phyloP scores from a whole-genome alignment of 768 basidiomycete species.

The Russula vinacea region DNA sequence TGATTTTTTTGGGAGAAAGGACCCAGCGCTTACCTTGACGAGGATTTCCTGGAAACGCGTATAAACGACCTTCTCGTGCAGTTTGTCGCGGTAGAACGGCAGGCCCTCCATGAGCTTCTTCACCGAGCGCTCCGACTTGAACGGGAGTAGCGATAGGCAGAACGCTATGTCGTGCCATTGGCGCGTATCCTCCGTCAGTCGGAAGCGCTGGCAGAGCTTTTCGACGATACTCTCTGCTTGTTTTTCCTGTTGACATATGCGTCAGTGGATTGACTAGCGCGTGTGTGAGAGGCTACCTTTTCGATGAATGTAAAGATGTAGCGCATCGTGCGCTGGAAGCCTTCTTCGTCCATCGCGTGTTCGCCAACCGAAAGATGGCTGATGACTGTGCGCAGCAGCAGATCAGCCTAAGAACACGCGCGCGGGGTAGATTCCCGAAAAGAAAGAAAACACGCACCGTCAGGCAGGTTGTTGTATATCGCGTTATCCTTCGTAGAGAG shows the following conservation, averaged over 20 bases:
- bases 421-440: neutral
- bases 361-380: conserved; percentile 89
- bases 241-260: conserved; percentile 68
- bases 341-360: conserved; percentile 89
- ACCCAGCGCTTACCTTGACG: conserved; percentile 54
- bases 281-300: conserved; percentile 53
- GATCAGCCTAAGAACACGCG: neutral
- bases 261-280: neutral
- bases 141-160: conserved; percentile 90
- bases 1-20: neutral
- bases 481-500: conserved; percentile 97
- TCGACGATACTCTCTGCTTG: conserved; percentile 98
- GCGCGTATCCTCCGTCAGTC: conserved; percentile 78
- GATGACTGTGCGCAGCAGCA: conserved; percentile 61
- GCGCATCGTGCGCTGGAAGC: conserved; percentile 87
- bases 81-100: conserved; percentile 92
- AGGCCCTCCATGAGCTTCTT: conserved; percentile 95
- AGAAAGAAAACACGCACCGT: conserved; percentile 51
- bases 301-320: conserved; percentile 98
- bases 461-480: conserved; percentile 97
- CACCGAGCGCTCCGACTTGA: conserved; percentile 94
- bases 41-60: conserved; percentile 85
- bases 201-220: conserved; percentile 95
- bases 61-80: conserved; percentile 84
- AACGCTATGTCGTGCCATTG: conserved; percentile 99